Conservation (phyloP, 2,329 filamentous ascomycete genomes). For the Aspergillus clavatus region DNA sequence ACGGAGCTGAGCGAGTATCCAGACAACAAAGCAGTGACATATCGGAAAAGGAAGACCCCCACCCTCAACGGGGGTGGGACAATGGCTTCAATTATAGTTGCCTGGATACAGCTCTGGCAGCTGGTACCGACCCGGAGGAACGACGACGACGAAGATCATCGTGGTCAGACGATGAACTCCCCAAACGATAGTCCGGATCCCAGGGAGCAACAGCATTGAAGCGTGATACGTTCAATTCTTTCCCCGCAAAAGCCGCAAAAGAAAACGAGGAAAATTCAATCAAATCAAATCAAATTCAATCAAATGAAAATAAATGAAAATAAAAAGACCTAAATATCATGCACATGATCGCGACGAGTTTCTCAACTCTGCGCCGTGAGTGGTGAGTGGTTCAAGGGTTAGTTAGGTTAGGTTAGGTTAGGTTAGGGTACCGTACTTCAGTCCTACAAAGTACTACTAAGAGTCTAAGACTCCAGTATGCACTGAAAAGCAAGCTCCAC, state of each 20-base stretch:
- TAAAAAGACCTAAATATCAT: slow-evolving; percentile 10
- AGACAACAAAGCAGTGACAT: slow-evolving; percentile 12
- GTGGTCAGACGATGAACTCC: slow-evolving; percentile 24
- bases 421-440: background rate
- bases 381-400: background rate
- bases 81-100: slow-evolving; percentile 20
- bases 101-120: slow-evolving; percentile 1
- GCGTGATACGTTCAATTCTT: slow-evolving; percentile 23
- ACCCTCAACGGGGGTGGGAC: slow-evolving; percentile 14
- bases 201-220: slow-evolving; percentile 6
- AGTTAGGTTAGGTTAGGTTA: background rate
- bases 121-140: no score
- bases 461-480: no score
- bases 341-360: slow-evolving; percentile 23
- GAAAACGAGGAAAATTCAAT: slow-evolving; percentile 6
- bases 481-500: slow-evolving; percentile 17
- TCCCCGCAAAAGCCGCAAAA: slow-evolving; percentile 28
- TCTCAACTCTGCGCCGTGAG: slow-evolving; percentile 12
- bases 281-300: no score
- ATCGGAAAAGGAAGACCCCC: slow-evolving; percentile 15
- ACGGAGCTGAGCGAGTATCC: slow-evolving; percentile 9
- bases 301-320: no score
- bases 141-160: slow-evolving; percentile 16
- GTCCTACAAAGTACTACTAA: background rate
- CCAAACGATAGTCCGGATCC: slow-evolving; percentile 14